These are phyloP conservation scores for Arabidopsis thaliana DNA, from an alignment of 345 rosid genomes.

Conservation along the genomic window TAIR10.1 NC_003074.8:499501-500000, in stretches of 20 bases:
- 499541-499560: constrained; percentile 84
- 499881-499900: constrained; percentile 58
- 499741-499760: constrained; percentile 45
- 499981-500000: constrained; percentile 80
- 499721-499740: constrained; percentile 69
- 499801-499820: constrained; percentile 68
- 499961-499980: constrained; percentile 85
- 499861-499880: constrained; percentile 65
- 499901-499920: constrained; percentile 71
- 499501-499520: constrained; percentile 96
- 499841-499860: constrained; percentile 75
- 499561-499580: constrained; percentile 87
- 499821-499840: constrained; percentile 70
- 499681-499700: constrained; percentile 72
- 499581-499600: constrained; percentile 75
- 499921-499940: constrained; percentile 76
- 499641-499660: constrained; percentile 77
- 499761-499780: constrained; percentile 61
- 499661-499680: constrained; percentile 63
- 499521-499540: constrained; percentile 88
- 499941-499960: constrained; percentile 69
- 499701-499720: constrained; percentile 65
- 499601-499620: constrained; percentile 61
- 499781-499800: constrained; percentile 59
- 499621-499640: constrained; percentile 65